A percentile compares a stretch with the other conserved stretches of the same genome.
phyloP scores from a whole-genome alignment of 2,329 filamentous ascomycete genomes.

The Mycosphaerella sp. region DNA sequence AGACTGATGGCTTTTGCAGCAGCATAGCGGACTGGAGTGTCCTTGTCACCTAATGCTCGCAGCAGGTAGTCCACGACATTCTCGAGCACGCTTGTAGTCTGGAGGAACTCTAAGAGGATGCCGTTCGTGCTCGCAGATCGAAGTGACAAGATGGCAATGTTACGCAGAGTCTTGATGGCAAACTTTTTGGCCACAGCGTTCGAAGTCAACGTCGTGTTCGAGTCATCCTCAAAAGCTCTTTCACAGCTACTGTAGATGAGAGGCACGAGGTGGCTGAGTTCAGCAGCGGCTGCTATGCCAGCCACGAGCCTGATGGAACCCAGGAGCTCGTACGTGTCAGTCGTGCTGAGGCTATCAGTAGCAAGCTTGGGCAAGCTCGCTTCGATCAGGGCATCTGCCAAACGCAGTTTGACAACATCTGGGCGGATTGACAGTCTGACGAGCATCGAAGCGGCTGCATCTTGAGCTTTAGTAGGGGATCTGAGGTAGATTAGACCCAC shows the following conservation, averaged over 20 bases:
- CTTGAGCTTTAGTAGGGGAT: conserved; percentile 76
- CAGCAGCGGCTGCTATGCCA: conserved; percentile 64
- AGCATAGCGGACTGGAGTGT: conserved; percentile 83
- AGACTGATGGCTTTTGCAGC: conserved; percentile 90
- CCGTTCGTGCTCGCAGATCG: conserved; percentile 31
- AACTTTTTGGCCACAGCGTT: conserved; percentile 77
- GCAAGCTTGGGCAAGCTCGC: conserved; percentile 63
- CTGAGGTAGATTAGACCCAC: conserved; percentile 66
- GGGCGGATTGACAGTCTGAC: conserved; percentile 74
- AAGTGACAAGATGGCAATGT: conserved; percentile 62
- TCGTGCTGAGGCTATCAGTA: not conserved
- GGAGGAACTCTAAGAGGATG: conserved; percentile 28
- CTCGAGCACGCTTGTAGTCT: conserved; percentile 53
- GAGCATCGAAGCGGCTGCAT: conserved; percentile 76
- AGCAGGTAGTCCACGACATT: conserved; percentile 76
- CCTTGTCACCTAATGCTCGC: conserved; percentile 72
- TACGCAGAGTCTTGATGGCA: conserved; percentile 76
- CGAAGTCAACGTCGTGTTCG: conserved; percentile 53
- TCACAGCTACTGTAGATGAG: conserved; percentile 62
- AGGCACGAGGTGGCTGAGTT: conserved; percentile 61
- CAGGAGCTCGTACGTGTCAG: conserved; percentile 63
- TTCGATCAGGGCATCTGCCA: conserved; percentile 61
- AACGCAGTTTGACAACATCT: conserved; percentile 76
- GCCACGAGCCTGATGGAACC: conserved; percentile 75
- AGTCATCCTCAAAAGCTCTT: conserved; percentile 50